phyloP scores from a whole-genome alignment of 2,329 filamentous ascomycete genomes.

The Xylaria sp. region DNA sequence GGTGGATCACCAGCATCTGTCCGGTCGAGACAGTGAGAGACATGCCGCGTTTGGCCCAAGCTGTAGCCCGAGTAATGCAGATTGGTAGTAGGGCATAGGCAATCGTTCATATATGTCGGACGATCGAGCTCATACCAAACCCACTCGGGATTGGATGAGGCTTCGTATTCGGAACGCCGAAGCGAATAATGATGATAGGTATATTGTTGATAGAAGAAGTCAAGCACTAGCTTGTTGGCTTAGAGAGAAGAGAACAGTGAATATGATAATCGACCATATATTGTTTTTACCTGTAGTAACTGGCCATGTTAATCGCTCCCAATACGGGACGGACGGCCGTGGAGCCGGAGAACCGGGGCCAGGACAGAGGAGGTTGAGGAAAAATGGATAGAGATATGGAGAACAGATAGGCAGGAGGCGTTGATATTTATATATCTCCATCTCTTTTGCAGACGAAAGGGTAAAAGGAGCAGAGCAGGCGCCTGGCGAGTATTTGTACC shows the following conservation, averaged over 20 bases:
- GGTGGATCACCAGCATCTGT: slow-evolving; percentile 16
- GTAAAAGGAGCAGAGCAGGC: slow-evolving; percentile 9
- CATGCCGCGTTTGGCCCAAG: slow-evolving; percentile 10
- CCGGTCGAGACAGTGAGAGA: slow-evolving; percentile 10
- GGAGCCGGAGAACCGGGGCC: background rate
- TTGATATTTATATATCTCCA: no score
- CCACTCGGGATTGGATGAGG: slow-evolving; percentile 22
- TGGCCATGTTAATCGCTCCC: background rate
- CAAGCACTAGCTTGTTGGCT: slow-evolving; percentile 24
- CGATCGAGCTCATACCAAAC: slow-evolving; percentile 21
- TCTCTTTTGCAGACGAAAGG: no score
- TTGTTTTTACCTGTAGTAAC: slow-evolving; percentile 1
- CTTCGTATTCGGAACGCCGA: background rate
- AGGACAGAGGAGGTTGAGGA: background rate
- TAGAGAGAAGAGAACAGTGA: background rate
- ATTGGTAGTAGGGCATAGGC: slow-evolving; percentile 4
- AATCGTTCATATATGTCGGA: slow-evolving; percentile 7
- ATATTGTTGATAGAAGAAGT: background rate
- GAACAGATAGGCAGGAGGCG: background rate
- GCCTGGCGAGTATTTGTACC: slow-evolving; percentile 38
- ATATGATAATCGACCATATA: background rate
- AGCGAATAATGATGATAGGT: slow-evolving; percentile 9
- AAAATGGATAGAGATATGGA: background rate
- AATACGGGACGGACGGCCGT: background rate
- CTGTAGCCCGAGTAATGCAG: background rate